Evolutionary conservation across 495 filamentous ascomycete species (phyloP), one percentile per base, ranked within the genome.

Genomic region (Penicillium manginii): DNA sequence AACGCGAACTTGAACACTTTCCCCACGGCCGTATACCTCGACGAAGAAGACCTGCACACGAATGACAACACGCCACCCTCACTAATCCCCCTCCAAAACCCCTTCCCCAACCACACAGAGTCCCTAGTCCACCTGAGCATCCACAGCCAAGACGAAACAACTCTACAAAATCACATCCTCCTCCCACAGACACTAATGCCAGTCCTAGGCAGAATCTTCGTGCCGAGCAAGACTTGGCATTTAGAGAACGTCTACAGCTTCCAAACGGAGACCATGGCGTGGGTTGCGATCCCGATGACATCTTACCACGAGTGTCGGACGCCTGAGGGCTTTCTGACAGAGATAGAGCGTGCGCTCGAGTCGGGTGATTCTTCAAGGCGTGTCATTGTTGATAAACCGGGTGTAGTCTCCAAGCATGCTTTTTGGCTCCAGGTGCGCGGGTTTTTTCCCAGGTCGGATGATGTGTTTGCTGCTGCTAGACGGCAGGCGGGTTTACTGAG

Each of bases 101-200:
- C 45, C 21, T 26, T 23, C 22, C 45, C 45, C 3, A 47, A 26
- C 3, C 45, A 47, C 21, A 47, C 21, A 47, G 45, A 47, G 45
- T 8, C 8, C 3, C 22, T 47, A 26, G 21, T 29, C 19, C 45
- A 47, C 15, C 26, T 47, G 12, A 14, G 18, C 18, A 47, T 47
- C 45, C 45, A 47, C 21, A 22, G n/a, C 4, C 6, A 23, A 6
- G n/a, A 43, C 40, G 40, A n/a, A 45, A 45, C 10, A 3, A 12
- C 15, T 21, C 21, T 47, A 7, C 45, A 47, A 2, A 23, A 22
- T 11, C 45, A 47, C n/a, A 19, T 47, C 15, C 45, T 23, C 9
- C 45, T 47, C 21, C 45, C 45, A 47, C 45, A 23, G 3, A 9
- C 21, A 29, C 45, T 47, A 29, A 47, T 47, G 45, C 45, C 45